Conservation (phyloP, 148 eudicot species). For the Salicornia ramosissima region DNA sequence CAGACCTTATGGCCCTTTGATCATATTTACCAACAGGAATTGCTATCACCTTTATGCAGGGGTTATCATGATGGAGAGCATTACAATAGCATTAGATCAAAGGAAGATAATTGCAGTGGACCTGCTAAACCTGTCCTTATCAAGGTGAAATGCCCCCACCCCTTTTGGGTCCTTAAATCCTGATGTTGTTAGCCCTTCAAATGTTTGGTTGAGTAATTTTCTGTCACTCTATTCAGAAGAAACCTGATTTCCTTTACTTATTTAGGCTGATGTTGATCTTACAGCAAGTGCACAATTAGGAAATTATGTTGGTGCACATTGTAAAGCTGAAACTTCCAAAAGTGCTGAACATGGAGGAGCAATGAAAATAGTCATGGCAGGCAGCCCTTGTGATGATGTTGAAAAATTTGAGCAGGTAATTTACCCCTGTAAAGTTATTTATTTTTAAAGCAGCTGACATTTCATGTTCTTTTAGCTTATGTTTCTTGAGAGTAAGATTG, state of each 20-base stretch:
- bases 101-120: slow-evolving; percentile 76
- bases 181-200: background rate
- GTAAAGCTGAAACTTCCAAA: slow-evolving; percentile 33
- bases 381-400: slow-evolving; percentile 63
- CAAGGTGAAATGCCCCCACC: slow-evolving; percentile 47
- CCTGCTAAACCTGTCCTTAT: slow-evolving; percentile 70
- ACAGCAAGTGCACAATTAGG: slow-evolving; percentile 60
- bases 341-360: slow-evolving; percentile 31
- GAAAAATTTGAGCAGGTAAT: slow-evolving; percentile 61
- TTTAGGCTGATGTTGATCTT: slow-evolving; percentile 87
- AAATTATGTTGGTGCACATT: slow-evolving; percentile 40
- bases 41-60: slow-evolving; percentile 32
- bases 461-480: background rate
- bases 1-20: too few relatives aligned
- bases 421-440: background rate
- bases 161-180: background rate
- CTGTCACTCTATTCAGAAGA: slow-evolving; percentile 10
- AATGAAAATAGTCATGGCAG: slow-evolving; percentile 62
- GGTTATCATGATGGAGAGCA: slow-evolving; percentile 90
- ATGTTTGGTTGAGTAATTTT: background rate
- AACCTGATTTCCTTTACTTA: slow-evolving; percentile 44
- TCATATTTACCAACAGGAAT: background rate
- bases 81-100: slow-evolving; percentile 78
- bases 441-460: background rate
- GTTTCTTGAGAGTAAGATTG: too few relatives aligned